phyloP scores from a whole-genome alignment of 2,329 filamentous ascomycete genomes.

The Thelonectria rubi region DNA sequence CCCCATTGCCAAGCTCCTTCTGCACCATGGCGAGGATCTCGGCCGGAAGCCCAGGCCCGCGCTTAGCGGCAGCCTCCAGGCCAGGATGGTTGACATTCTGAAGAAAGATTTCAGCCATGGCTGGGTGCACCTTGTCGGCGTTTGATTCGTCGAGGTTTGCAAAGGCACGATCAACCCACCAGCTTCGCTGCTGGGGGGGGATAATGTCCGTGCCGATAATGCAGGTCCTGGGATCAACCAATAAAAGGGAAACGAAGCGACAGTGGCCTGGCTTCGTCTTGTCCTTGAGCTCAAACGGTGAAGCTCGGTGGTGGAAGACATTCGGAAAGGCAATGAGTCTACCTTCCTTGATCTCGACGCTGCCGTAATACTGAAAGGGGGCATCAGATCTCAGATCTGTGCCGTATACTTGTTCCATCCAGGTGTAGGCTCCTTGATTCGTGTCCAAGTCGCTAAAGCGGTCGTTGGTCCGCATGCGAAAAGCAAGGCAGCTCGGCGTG shows the following conservation, averaged over 20 bases:
- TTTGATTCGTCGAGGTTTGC: background rate
- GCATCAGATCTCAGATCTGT: no score
- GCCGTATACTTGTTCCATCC: constrained; percentile 31
- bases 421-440: background rate
- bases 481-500: constrained; percentile 41
- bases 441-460: constrained; percentile 6
- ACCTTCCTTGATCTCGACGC: constrained; percentile 31
- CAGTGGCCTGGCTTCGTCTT: constrained; percentile 58
- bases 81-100: background rate
- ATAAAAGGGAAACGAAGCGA: constrained; percentile 61
- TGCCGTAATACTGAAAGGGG: constrained; percentile 30
- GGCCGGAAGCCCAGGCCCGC: background rate
- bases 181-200: constrained; percentile 46
- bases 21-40: constrained; percentile 29
- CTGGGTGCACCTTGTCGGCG: background rate
- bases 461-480: constrained; percentile 29
- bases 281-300: constrained; percentile 58
- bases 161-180: constrained; percentile 40
- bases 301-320: constrained; percentile 35
- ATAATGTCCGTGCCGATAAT: constrained; percentile 48
- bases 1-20: background rate
- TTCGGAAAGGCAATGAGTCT: constrained; percentile 33
- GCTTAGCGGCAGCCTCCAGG: constrained; percentile 5
- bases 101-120: constrained; percentile 11
- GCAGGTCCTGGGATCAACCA: constrained; percentile 59